A percentile compares a stretch with the other conserved stretches of the same genome.
Evolutionary conservation across 805 yeast species (phyloP).

Genomic region (Candida adriatica): DNA sequence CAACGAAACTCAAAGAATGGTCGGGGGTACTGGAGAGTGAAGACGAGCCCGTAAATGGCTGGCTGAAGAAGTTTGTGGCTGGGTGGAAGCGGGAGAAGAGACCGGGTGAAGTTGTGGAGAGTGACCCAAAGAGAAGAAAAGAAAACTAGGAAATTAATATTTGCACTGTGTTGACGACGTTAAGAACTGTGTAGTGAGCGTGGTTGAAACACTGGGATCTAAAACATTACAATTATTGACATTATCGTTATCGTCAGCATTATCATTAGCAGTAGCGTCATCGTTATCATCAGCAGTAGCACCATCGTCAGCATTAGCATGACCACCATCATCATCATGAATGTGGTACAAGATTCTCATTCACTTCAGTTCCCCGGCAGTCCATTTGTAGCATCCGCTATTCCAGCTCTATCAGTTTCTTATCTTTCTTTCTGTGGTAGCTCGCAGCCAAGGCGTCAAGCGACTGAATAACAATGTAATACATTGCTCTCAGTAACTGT

Average conservation of each 20-base stretch:
- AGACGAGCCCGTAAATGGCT: slow-evolving; percentile 7
- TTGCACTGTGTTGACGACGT: too few species aligned
- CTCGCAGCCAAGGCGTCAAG: slow-evolving; percentile 10
- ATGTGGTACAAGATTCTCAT: too few species aligned
- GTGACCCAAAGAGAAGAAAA: slow-evolving; percentile 2
- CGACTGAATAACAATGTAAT: slow-evolving; percentile 6
- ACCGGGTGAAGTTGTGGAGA: too few species aligned
- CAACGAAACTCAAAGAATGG: slow-evolving; percentile 5
- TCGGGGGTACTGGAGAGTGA: slow-evolving; percentile 6
- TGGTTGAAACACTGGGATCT: too few species aligned
- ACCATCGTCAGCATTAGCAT: too few species aligned
- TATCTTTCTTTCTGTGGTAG: slow-evolving; percentile 3
- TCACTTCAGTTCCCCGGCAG: too few species aligned
- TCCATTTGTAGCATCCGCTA: not conserved
- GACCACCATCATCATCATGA: too few species aligned
- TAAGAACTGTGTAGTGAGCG: too few species aligned
- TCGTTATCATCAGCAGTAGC: too few species aligned
- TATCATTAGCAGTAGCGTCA: too few species aligned
- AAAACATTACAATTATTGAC: too few species aligned
- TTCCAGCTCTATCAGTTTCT: not conserved
- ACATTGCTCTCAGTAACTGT: slow-evolving; percentile 5
- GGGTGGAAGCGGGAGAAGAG: slow-evolving; percentile 1
- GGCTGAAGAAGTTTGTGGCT: slow-evolving; percentile 8
- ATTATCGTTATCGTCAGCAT: too few species aligned
- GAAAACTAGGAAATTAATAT: not conserved